phyloP scores from a whole-genome alignment of 768 basidiomycete genomes.

The Gelatoporia subvermispora region DNA sequence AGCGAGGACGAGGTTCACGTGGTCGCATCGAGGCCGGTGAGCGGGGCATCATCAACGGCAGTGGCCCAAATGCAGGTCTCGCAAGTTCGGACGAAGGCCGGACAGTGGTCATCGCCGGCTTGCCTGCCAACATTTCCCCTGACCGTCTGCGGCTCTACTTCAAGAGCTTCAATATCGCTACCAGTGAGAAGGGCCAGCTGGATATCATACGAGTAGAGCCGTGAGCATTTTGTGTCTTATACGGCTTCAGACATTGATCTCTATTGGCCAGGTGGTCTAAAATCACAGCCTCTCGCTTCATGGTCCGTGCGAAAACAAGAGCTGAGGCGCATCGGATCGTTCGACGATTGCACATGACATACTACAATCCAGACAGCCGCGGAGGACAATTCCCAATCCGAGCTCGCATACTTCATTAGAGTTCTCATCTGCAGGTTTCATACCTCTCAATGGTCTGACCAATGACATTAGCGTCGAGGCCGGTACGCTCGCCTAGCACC shows the following conservation, averaged over 20 bases:
- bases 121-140: slow-evolving; percentile 44
- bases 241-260: too few species aligned
- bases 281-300: slow-evolving; percentile 37
- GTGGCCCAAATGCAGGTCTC: slow-evolving; percentile 51
- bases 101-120: slow-evolving; percentile 55
- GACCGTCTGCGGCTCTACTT: slow-evolving; percentile 37
- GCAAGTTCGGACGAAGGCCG: slow-evolving; percentile 35
- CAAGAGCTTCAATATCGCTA: slow-evolving; percentile 39
- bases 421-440: slow-evolving; percentile 6
- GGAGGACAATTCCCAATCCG: slow-evolving; percentile 39
- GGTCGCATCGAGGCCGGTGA: slow-evolving; percentile 36
- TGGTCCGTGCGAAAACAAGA: slow-evolving; percentile 49
- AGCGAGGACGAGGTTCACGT: slow-evolving; percentile 31
- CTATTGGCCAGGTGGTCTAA: neutral
- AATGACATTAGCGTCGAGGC: too few species aligned
- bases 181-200: slow-evolving; percentile 31
- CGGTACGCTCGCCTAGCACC: too few species aligned
- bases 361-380: slow-evolving; percentile 32
- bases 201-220: slow-evolving; percentile 29
- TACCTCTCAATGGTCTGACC: neutral
- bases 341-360: slow-evolving; percentile 56
- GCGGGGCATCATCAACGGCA: slow-evolving; percentile 31
- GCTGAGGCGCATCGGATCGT: slow-evolving; percentile 70
- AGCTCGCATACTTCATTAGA: slow-evolving; percentile 48
- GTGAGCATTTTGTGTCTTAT: too few species aligned